Percentiles rank a stretch among this genome's conserved stretches.
Evolutionary conservation across 441 rosid species (phyloP).

Genomic region (Croton laevigatus): DNA sequence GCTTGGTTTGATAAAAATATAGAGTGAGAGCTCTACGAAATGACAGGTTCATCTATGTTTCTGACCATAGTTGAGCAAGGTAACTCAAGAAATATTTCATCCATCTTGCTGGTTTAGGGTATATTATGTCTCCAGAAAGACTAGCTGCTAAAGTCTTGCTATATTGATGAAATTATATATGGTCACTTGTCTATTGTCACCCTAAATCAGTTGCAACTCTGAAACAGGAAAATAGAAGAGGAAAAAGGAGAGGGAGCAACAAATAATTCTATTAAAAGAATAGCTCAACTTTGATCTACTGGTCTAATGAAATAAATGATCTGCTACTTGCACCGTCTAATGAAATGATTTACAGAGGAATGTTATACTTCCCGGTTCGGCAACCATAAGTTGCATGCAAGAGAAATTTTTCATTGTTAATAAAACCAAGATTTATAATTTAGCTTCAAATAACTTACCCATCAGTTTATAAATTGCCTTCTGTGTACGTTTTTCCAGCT

Average conservation of each 20-base stretch:
- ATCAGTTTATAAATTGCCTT: slow-evolving; percentile 74
- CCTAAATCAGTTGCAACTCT: neutral
- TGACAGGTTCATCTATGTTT: neutral
- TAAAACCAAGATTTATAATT: neutral
- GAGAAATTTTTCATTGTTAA: neutral
- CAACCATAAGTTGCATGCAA: neutral
- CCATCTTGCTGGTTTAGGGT: no score
- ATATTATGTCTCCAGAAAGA: neutral
- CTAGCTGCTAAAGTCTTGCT: neutral
- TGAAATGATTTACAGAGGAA: neutral
- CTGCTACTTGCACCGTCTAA: no score
- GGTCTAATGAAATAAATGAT: no score
- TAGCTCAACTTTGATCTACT: no score
- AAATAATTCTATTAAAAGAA: neutral
- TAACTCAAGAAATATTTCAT: neutral
- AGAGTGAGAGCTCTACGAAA: neutral
- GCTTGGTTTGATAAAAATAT: neutral
- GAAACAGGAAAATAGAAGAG: neutral
- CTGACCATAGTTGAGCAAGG: neutral
- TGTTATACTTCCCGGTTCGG: neutral
- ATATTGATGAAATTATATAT: neutral
- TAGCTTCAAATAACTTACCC: slow-evolving; percentile 49
- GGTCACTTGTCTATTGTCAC: neutral
- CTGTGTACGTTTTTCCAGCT: slow-evolving; percentile 85
- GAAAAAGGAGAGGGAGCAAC: neutral